Conservation (phyloP, 306 rosid genomes). For the Cucurbita maxima region DNA sequence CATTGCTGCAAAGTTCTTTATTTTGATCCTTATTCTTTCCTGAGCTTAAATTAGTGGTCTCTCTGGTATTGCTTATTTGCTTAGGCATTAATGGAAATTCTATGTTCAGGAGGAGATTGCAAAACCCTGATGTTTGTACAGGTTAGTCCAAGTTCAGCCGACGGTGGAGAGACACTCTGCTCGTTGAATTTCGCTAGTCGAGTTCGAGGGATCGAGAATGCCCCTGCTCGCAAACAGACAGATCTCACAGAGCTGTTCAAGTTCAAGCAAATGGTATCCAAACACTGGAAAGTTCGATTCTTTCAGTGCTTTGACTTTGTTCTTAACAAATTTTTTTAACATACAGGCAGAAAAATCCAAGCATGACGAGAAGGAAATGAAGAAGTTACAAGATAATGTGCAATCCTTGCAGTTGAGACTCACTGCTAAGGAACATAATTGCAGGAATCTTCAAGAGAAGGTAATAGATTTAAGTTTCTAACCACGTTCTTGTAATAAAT, state of each 20-base stretch:
- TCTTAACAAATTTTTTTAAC: neutral
- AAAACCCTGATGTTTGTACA: conserved; percentile 98
- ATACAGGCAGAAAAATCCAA: conserved; percentile 71
- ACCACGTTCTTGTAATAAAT: neutral
- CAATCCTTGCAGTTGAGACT: conserved; percentile 60
- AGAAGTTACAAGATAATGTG: conserved; percentile 61
- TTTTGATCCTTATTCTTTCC: neutral
- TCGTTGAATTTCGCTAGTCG: conserved; percentile 88
- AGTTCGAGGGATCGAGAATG: conserved; percentile 78
- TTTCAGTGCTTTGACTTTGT: neutral
- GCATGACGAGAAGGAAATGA: conserved; percentile 83
- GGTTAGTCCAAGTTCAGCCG: conserved; percentile 68
- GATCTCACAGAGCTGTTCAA: conserved; percentile 64
- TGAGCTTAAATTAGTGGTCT: neutral
- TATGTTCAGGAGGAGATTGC: conserved; percentile 83
- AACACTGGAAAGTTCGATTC: neutral
- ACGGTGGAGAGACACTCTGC: conserved; percentile 82
- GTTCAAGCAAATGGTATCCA: conserved; percentile 89
- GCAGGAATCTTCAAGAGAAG: conserved; percentile 83
- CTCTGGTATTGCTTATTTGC: neutral
- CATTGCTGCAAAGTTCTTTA: neutral
- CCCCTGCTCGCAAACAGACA: conserved; percentile 84
- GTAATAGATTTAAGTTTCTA: conserved; percentile 17
- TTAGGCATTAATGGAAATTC: conserved; percentile 10
- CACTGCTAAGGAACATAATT: conserved; percentile 63